Evolutionary conservation across 805 yeast genomes (phyloP).

Genomic region (Starmerella bombi): DNA sequence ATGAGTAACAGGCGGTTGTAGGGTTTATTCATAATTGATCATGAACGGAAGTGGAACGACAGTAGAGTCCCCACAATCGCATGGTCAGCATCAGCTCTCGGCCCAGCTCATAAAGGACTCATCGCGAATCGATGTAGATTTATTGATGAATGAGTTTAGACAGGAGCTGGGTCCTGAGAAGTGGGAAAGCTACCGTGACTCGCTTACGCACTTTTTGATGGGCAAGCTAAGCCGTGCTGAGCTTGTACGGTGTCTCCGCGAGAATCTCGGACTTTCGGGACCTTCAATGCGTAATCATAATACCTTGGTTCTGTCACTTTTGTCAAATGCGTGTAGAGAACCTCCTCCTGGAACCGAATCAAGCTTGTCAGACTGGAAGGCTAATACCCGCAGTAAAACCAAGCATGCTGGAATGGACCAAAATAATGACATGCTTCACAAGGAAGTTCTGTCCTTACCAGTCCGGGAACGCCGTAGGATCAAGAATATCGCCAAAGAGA

Average conservation of each 20-base stretch:
- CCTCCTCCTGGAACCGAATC: constrained; percentile 45
- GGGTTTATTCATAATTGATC: no score
- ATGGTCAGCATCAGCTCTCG: constrained; percentile 1
- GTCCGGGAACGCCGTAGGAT: constrained; percentile 73
- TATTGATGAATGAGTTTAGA: constrained; percentile 60
- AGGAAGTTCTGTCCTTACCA: constrained; percentile 75
- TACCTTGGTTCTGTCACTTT: constrained; percentile 62
- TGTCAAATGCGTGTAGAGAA: constrained; percentile 73
- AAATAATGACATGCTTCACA: constrained; percentile 65
- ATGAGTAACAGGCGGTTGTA: no score
- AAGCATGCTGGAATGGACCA: constrained; percentile 36
- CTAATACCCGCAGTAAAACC: constrained; percentile 24
- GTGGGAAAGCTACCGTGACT: constrained; percentile 79
- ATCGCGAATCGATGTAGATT: constrained; percentile 35
- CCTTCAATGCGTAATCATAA: constrained; percentile 52
- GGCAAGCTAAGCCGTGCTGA: constrained; percentile 60
- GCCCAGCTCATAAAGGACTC: constrained; percentile 12
- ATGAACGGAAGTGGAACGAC: neutral
- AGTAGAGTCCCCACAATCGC: neutral
- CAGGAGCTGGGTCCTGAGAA: constrained; percentile 48
- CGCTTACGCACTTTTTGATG: constrained; percentile 55
- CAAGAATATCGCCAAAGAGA: constrained; percentile 71
- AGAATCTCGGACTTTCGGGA: constrained; percentile 37
- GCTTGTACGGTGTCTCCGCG: constrained; percentile 44
- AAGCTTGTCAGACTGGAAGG: constrained; percentile 30